These are phyloP conservation scores for Agrocybe praecox DNA, from an alignment of 768 basidiomycete species.

Conservation along the genomic window DNA sequence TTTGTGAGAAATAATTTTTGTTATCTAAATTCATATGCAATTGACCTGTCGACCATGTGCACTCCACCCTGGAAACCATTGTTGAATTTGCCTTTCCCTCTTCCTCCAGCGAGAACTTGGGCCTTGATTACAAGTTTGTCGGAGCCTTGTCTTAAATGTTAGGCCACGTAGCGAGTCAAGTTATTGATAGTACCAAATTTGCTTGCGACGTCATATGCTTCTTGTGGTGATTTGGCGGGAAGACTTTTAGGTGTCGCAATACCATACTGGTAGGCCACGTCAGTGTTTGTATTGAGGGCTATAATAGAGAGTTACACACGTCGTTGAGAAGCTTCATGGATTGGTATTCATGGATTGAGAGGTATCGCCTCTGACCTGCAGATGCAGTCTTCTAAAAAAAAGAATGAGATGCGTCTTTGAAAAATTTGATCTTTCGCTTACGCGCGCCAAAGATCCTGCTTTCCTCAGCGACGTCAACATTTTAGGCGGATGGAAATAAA, in stretches of 20 bases:
- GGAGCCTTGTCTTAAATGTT: constrained; percentile 46
- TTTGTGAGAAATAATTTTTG: not conserved
- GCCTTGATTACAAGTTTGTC: constrained; percentile 95
- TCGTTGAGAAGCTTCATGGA: constrained; percentile 94
- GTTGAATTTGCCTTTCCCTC: constrained; percentile 97
- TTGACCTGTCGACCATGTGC: constrained; percentile 85
- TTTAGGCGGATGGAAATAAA: constrained; percentile 22
- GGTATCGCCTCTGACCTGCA: constrained; percentile 85
- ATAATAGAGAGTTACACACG: constrained; percentile 43
- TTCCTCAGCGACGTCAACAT: constrained; percentile 76
- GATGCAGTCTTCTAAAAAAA: constrained; percentile 52
- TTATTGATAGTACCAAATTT: constrained; percentile 67
- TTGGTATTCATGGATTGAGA: constrained; percentile 98
- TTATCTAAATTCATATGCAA: constrained; percentile 2
- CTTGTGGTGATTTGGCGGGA: constrained; percentile 83
- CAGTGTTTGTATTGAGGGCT: not conserved
- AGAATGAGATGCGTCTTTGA: not conserved
- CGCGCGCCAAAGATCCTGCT: constrained; percentile 66
- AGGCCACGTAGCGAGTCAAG: constrained; percentile 5
- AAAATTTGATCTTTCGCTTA: constrained; percentile 30
- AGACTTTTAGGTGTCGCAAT: constrained; percentile 93
- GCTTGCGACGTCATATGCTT: constrained; percentile 88
- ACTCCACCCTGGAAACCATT: constrained; percentile 98
- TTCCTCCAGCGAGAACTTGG: constrained; percentile 97
- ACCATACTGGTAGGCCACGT: constrained; percentile 68